Evolutionary conservation across 2,329 filamentous ascomycete genomes (phyloP), one percentile per base, ranked within the genome.

Genomic region (Pleurostoma richardsiae): DNA sequence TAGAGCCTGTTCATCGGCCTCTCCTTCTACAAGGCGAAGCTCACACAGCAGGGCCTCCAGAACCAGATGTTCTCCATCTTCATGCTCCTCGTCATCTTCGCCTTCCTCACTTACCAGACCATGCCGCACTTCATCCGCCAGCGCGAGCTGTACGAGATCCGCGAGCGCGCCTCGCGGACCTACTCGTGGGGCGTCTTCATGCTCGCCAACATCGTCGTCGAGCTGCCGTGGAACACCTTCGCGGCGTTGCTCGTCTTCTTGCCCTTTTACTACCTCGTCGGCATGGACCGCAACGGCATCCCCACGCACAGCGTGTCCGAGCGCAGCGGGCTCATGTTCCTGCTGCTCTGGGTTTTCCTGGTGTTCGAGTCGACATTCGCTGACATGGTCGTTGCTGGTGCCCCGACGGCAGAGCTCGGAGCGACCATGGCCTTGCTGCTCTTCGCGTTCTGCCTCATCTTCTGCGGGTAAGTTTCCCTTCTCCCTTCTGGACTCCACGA

Each of bases 231-330:
- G 74, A 81, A 85, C 55, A 74, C 79, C 1, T 61, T 86, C 40
- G 73, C 78, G 62, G 74, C 76, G 7, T 64, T 83, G n/a, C 60
- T 86, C 47, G 76, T 84, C 55, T 87, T 74, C 67, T 68, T 82
- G 54, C 74, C 71, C 57, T 85, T 80, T 68, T 86, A 86, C 68
- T 87, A 85, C 59, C 80, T 81, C 3, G 76, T 85, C 44, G 79
- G 79, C 3, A 69, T 83, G 40, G 75, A 82, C 59, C 62, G 65
- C 43, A 82, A 83, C 52, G 77, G 79, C 1, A 30, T 29, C 11
- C 39, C 31, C 11, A 49, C 45, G 0, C 48, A 50, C 5, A 48
- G 49, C 3, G 46, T 43, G 2, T 30, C 46, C 0, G 47, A 52
- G 29, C 50, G 82, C n/a, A 79, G 82, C 10, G 79, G 70, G 1